Percentiles rank a stretch among this genome's conserved stretches.
Evolutionary conservation across 2,329 filamentous ascomycete genomes (phyloP).

Genomic region (Talaromyces albobiverticillius): DNA sequence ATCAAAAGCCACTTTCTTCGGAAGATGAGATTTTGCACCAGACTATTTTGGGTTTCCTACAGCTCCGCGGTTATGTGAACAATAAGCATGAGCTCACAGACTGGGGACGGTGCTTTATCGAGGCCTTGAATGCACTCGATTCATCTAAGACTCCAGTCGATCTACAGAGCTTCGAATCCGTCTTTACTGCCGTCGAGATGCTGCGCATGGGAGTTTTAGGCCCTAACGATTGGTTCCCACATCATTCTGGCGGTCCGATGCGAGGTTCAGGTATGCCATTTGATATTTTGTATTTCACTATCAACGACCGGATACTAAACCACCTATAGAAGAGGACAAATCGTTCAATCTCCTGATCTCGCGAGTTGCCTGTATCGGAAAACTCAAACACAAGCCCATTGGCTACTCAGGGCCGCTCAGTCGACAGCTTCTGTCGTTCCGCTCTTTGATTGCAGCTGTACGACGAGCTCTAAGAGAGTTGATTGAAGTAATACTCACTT

Average conservation of each 20-base stretch:
- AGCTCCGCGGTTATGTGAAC: slow-evolving; percentile 82
- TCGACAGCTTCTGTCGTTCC: slow-evolving; percentile 82
- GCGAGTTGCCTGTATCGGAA: slow-evolving; percentile 77
- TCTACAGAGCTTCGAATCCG: slow-evolving; percentile 55
- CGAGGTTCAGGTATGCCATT: slow-evolving; percentile 49
- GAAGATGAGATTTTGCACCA: slow-evolving; percentile 72
- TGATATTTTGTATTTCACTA: neutral
- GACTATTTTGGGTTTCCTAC: slow-evolving; percentile 82
- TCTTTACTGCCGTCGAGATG: slow-evolving; percentile 81
- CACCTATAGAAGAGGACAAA: slow-evolving; percentile 67
- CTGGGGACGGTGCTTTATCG: slow-evolving; percentile 78
- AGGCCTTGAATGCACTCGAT: slow-evolving; percentile 52
- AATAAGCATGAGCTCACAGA: slow-evolving; percentile 72
- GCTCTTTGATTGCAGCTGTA: slow-evolving; percentile 76
- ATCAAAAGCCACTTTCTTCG: slow-evolving; percentile 50
- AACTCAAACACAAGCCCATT: slow-evolving; percentile 75
- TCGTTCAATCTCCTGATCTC: slow-evolving; percentile 77
- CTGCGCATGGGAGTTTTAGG: slow-evolving; percentile 76
- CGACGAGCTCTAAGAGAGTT: slow-evolving; percentile 77
- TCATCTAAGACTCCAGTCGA: neutral
- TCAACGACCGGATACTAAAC: slow-evolving; percentile 17
- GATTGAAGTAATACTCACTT: slow-evolving; percentile 75
- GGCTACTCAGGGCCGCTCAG: slow-evolving; percentile 94
- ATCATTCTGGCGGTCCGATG: slow-evolving; percentile 57
- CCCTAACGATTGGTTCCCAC: slow-evolving; percentile 61